A percentile compares a stretch with the other conserved stretches of the same genome.
Conservation (phyloP, 768 basidiomycete genomes). For the Boletus vermiculosoides region DNA sequence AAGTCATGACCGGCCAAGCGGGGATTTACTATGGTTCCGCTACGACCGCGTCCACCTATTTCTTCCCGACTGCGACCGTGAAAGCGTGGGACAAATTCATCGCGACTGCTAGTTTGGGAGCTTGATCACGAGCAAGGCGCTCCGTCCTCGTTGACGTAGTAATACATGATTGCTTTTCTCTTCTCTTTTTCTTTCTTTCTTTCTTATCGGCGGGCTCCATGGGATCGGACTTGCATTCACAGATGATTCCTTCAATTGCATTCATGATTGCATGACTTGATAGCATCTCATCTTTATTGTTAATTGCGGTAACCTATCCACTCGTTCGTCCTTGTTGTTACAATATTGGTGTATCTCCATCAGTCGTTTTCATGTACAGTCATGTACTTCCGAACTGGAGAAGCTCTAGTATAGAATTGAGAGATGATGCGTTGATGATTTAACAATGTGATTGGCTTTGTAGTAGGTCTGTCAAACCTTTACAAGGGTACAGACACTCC, state of each 20-base stretch:
- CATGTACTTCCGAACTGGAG: background rate
- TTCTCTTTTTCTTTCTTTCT: background rate
- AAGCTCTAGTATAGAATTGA: background rate
- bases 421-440: background rate
- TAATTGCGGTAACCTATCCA: background rate
- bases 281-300: background rate
- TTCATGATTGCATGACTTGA: background rate
- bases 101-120: conserved; percentile 32
- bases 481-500: too few relatives aligned
- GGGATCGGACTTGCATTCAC: conserved; percentile 2
- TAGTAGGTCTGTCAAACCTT: too few relatives aligned
- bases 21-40: conserved; percentile 56
- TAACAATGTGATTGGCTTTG: background rate
- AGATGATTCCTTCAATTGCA: background rate
- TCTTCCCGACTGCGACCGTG: conserved; percentile 54
- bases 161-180: background rate
- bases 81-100: conserved; percentile 56
- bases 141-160: background rate
- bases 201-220: background rate
- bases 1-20: conserved; percentile 52
- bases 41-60: conserved; percentile 50
- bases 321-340: background rate
- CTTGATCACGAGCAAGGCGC: background rate
- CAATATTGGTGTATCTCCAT: background rate
- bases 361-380: background rate